Conservation (phyloP, 2,329 filamentous ascomycete genomes). For the Fusarium tjaetaba region DNA sequence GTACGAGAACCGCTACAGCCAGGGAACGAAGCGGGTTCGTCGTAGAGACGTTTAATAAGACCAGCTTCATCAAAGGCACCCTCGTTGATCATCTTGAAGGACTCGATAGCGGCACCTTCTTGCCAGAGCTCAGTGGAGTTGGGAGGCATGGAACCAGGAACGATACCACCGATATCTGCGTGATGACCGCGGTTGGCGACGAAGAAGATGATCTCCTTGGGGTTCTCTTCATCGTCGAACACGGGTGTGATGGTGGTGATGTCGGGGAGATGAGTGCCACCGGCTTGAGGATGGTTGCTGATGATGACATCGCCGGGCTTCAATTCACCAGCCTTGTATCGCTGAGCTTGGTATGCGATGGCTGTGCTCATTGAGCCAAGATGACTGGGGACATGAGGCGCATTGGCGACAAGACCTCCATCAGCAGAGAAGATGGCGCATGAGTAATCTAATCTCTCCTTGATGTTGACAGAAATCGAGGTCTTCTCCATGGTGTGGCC, state of each 20-base stretch:
- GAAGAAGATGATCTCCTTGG: slow-evolving; percentile 47
- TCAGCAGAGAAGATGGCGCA: slow-evolving; percentile 80
- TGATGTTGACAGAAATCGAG: slow-evolving; percentile 79
- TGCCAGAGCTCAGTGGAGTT: slow-evolving; percentile 69
- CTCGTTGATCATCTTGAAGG: slow-evolving; percentile 44
- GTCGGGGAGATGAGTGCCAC: slow-evolving; percentile 43
- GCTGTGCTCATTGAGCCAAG: slow-evolving; percentile 38
- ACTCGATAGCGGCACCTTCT: slow-evolving; percentile 67
- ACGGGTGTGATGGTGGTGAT: slow-evolving; percentile 44
- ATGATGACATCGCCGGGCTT: slow-evolving; percentile 37
- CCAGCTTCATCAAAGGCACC: slow-evolving; percentile 56
- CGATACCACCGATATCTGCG: slow-evolving; percentile 63
- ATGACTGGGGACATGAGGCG: slow-evolving; percentile 34
- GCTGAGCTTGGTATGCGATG: slow-evolving; percentile 34
- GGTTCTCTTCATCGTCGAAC: slow-evolving; percentile 44
- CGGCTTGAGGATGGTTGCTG: slow-evolving; percentile 41
- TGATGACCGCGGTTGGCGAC: slow-evolving; percentile 48
- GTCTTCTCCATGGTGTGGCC: slow-evolving; percentile 80
- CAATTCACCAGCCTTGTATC: slow-evolving; percentile 33
- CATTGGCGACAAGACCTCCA: slow-evolving; percentile 45
- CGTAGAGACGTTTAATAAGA: slow-evolving; percentile 66
- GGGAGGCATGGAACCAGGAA: slow-evolving; percentile 80
- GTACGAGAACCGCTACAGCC: slow-evolving; percentile 69
- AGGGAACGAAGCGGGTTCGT: slow-evolving; percentile 34
- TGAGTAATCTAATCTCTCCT: slow-evolving; percentile 81